Base-by-base conservation (phyloP, 164 flowering plant genomes). In the Chloranthus sessilifolius region DNA sequence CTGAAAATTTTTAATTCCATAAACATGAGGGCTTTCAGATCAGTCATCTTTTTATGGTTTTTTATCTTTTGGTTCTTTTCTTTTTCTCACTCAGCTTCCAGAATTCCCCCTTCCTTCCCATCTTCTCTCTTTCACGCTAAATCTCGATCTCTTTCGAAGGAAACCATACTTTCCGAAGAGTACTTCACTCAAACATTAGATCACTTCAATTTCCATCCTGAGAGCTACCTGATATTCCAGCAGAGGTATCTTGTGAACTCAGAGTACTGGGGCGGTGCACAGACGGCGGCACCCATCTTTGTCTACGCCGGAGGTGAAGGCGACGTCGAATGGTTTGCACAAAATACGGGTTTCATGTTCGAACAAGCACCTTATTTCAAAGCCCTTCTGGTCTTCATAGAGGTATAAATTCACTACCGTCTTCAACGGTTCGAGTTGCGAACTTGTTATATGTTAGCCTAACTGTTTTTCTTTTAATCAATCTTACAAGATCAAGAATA, bases 221-320 rank as follows among this genome's bases (percentile, higher is more conserved):
- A 74, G 53, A 81, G 97, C 63, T 83, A 81, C 59, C 64, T 68
- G 14, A 78, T 74, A 0, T 88, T 85, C 41, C 90, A 83, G 47
- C 87, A 88, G 26, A 75, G 82, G 19, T 89, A 85, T 61, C 53
- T 89, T 46, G 66, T 89, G 53, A 83, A 81, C 40, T 54, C 62
- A 58, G 68, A 48, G 3, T 55, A 56, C 47, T 85, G 97, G 97
- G 85, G 85, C n/a, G 95, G 97, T 23, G 62, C 77, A 1, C 25
- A 57, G 19, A 67, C 50, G 31, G 80, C 76, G 17, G 61, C 88
- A 21, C 97, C 97, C 0, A 86, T 89, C 53, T 89, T 89, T 29
- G 80, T 83, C 3, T 89, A 85, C 73, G 77, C 79, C 0, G 95
- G 97, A 0, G 83, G 86, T 17, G 95, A 89, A 78, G 95, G 95